Percentiles rank a stretch among this genome's conserved stretches.
These are phyloP conservation scores for Tranzscheliella williamsii DNA, from an alignment of 1,284 basidiomycete genomes.

Conservation along the genomic window DNA sequence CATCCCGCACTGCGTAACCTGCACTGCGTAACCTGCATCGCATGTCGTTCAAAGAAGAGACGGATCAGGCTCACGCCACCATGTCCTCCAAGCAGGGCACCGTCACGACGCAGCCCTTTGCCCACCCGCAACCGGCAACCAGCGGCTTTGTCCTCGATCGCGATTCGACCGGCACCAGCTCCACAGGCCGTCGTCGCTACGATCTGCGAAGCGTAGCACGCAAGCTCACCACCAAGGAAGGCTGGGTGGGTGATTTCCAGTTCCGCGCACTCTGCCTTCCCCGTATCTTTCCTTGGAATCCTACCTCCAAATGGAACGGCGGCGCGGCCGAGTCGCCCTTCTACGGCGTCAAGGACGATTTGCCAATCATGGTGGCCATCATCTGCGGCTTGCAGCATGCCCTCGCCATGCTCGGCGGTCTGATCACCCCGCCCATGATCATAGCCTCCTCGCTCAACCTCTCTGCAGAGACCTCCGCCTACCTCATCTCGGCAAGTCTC, in stretches of 20 bases:
- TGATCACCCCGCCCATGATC: conserved; percentile 78
- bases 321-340: conserved; percentile 32
- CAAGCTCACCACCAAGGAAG: conserved; percentile 21
- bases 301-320: conserved; percentile 9
- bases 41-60: no score
- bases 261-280: conserved; percentile 45
- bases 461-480: conserved; percentile 66
- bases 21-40: no score
- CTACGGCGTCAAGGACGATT: conserved; percentile 47
- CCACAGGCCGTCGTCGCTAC: conserved; percentile 1
- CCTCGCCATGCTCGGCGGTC: conserved; percentile 78
- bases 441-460: conserved; percentile 55
- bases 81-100: conserved; percentile 29
- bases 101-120: conserved; percentile 32
- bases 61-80: conserved; percentile 2
- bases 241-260: conserved; percentile 49
- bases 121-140: conserved; percentile 1
- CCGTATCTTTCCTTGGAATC: conserved; percentile 41
- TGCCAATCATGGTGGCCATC: conserved; percentile 41
- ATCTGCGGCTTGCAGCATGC: conserved; percentile 70
- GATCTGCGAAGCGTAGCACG: conserved; percentile 1
- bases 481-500: conserved; percentile 79
- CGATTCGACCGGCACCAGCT: neutral
- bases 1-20: no score
- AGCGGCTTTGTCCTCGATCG: neutral